phyloP scores from a whole-genome alignment of 257 asterid species.

The Craterostigma plantagineum region DNA sequence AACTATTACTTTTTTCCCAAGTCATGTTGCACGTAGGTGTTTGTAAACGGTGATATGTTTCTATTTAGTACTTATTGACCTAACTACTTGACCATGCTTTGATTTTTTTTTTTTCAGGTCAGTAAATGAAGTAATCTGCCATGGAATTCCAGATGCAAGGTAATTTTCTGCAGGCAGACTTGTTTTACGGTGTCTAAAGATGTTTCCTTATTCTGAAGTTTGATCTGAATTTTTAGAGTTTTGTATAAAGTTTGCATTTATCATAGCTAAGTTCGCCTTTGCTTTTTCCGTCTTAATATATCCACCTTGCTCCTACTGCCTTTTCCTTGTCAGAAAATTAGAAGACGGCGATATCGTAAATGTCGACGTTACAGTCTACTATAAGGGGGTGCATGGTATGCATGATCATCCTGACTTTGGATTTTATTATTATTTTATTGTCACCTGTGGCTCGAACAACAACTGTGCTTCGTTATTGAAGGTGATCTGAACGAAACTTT shows the following conservation, averaged over 20 bases:
- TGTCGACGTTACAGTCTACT: slow-evolving; percentile 74
- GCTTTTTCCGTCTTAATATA: background rate
- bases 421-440: no score
- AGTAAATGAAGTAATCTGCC: slow-evolving; percentile 93
- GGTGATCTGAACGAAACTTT: slow-evolving; percentile 92
- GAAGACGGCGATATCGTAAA: slow-evolving; percentile 97
- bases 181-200: no score
- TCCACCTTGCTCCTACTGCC: no score
- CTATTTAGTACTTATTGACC: slow-evolving; percentile 5
- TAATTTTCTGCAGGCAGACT: slow-evolving; percentile 8
- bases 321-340: slow-evolving; percentile 38
- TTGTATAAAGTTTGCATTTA: no score
- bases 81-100: slow-evolving; percentile 11
- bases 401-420: slow-evolving; percentile 2
- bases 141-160: slow-evolving; percentile 99
- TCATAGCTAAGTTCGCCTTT: no score
- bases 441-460: no score
- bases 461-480: slow-evolving; percentile 21
- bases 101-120: slow-evolving; percentile 55
- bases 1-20: slow-evolving; percentile 90
- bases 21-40: slow-evolving; percentile 98
- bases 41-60: slow-evolving; percentile 15
- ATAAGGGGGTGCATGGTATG: slow-evolving; percentile 90
- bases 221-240: no score
- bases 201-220: no score